Evolutionary conservation across 2,329 filamentous ascomycete genomes (phyloP), one percentile per base, ranked within the genome.

Genomic region (Nothomitra cinnamomea): DNA sequence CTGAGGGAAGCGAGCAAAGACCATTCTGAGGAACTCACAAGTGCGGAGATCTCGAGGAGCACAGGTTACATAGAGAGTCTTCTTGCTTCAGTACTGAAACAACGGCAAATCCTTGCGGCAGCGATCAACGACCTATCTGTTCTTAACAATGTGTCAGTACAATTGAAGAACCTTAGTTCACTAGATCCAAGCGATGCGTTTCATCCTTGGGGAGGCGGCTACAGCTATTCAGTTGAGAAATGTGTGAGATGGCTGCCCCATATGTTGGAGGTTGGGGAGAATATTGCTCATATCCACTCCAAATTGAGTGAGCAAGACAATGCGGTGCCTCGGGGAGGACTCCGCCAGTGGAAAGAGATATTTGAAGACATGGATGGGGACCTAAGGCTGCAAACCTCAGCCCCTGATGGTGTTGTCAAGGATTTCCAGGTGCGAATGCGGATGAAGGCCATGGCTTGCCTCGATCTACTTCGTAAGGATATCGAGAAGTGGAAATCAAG

Each of bases 1-100:
- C 77, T 84, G 51, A 78, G 90, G 60, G 72, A 77, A 42, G 75
- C 82, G 28, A 72, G 79, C 8, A 75, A 80, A 58, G 82, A 87
- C 51, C 87, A 94, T 66, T 87, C 85, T 0, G 82, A 86, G 38
- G 94, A 98, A 58, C 69, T 98, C 40, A 94, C 84, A 45, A 76
- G 80, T 42, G 82, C 86, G 7, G 87, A 95, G 60, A 77, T 92
- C 6, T 75, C 77, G 42, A 78, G 89, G 62, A 89, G 87, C 63
- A 76, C 85, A 50, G 87, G 87, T 0, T 86, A 86, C 58, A 71
- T 95, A n/a, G 92, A 98, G 64, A 87, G 89, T 24, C 74, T 95
- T 56, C 70, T 96, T 28, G 75, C 82, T 56, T 69, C 80, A n/a
- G 65, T 78, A 1, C 62, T 86, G 12, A 67, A 70, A 2, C 85